Base-by-base conservation (phyloP, 306 rosid genomes). In the Cucumis hystrix region DNA sequence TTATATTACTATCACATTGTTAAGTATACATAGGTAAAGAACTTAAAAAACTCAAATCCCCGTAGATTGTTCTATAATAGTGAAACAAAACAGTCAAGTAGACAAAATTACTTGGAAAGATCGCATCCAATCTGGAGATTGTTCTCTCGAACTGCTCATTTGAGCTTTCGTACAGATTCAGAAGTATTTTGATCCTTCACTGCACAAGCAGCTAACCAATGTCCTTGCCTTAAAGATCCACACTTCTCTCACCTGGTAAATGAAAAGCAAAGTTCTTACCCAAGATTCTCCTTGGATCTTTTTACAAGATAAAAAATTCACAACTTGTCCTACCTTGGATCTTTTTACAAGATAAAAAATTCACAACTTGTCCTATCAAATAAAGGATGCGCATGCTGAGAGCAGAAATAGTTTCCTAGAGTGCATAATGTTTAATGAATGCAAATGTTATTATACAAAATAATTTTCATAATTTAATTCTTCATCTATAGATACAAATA, bases 111-210 rank as follows among this genome's bases (percentile, higher is more conserved):
- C 98, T 92, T 86, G 83, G 83, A 82, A 94, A 76, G 90, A 78
- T 57, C 89, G 98, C 85, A 94, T 82, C 98, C 98, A 91, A 75
- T 92, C 97, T 1, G 98, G 97, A 41, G 98, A 94, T 33, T 83
- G 82, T 75, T 94, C 98, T 80, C 98, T 83, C 35, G 97, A 87
- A 72, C 73, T 69, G 89, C 89, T 86, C 98, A 94, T 90, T 77
- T 55, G 14, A 41, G 77, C 41, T 55, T 75, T 63, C 13, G 41
- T 43, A 8, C 18, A 4, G 25, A 69, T 43, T 69, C 33, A 69
- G 13, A 68, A 69, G 75, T 43, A 18, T 69, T 41, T 43, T 43
- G 74, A 30, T 66, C 73, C n/a, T 12, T 35, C 56, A 68, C 35
- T n/a, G 56, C 1, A 66, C 52, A 10, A 66, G 33, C 55, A 5